Conservation (phyloP, 257 asterid genomes). For the Knoxia roxburghii region DNA sequence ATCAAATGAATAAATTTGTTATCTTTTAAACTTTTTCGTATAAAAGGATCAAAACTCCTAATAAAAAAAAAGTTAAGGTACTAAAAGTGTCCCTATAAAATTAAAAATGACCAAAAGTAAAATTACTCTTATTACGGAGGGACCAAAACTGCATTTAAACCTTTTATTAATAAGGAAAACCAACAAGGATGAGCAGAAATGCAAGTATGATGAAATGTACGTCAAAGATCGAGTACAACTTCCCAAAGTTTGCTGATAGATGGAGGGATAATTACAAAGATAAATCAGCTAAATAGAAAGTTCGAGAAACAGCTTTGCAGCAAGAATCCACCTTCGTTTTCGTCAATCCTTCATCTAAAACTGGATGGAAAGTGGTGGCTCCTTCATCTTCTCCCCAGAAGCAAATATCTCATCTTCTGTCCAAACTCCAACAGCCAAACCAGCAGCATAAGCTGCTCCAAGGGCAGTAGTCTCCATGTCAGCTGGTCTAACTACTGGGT, state of each 20-base stretch:
- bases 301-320: constrained; percentile 78
- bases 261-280: constrained; percentile 9
- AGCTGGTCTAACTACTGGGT: constrained; percentile 74
- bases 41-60: too few relatives aligned
- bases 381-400: constrained; percentile 50
- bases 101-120: too few relatives aligned
- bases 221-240: neutral
- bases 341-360: constrained; percentile 46
- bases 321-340: constrained; percentile 76
- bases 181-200: neutral
- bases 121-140: too few relatives aligned
- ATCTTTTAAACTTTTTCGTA: too few relatives aligned
- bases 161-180: neutral
- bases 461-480: constrained; percentile 93
- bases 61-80: too few relatives aligned
- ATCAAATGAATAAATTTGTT: too few relatives aligned
- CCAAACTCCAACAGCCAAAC: constrained; percentile 86
- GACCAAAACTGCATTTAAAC: too few relatives aligned
- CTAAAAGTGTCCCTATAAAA: too few relatives aligned
- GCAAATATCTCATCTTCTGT: constrained; percentile 57
- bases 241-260: neutral
- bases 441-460: constrained; percentile 97
- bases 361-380: constrained; percentile 47
- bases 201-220: neutral
- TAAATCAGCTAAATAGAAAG: constrained; percentile 80